Conservation (phyloP, 176 grass and related monocot species). For the Paspalum notatum region DNA sequence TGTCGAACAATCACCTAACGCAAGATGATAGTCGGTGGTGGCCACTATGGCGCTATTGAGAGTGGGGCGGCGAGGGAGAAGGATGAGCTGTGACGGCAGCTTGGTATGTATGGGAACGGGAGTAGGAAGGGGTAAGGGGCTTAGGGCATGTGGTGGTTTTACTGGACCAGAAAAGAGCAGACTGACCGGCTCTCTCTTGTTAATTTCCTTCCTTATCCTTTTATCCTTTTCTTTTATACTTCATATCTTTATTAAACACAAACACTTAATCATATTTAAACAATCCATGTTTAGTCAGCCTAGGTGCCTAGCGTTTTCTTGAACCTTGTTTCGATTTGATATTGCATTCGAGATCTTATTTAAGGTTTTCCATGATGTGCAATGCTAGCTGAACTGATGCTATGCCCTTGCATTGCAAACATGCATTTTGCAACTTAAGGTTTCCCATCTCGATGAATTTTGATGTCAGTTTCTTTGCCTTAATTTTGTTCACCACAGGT, state of each 20-base stretch:
- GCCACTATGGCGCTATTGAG: neutral
- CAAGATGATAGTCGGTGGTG: neutral
- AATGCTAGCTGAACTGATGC: slow-evolving; percentile 24
- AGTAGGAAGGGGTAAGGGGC: neutral
- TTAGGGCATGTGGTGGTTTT: neutral
- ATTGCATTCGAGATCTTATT: neutral
- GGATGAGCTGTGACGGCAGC: neutral
- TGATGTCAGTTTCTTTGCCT: slow-evolving; percentile 12
- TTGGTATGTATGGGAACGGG: neutral
- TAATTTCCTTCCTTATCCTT: neutral
- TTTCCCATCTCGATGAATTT: neutral
- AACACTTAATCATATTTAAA: neutral
- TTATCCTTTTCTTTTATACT: neutral
- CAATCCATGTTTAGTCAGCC: neutral
- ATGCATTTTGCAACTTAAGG: neutral
- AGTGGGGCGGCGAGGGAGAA: neutral
- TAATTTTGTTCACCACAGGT: slow-evolving; percentile 50
- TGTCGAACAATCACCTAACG: neutral
- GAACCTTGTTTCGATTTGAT: neutral
- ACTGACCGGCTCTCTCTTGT: neutral
- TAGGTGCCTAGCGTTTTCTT: neutral
- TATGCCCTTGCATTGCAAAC: neutral
- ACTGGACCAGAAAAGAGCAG: neutral
- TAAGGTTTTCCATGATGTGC: neutral
- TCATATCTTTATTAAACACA: neutral